phyloP scores from a whole-genome alignment of 306 rosid genomes.

The Vigna hirtella region DNA sequence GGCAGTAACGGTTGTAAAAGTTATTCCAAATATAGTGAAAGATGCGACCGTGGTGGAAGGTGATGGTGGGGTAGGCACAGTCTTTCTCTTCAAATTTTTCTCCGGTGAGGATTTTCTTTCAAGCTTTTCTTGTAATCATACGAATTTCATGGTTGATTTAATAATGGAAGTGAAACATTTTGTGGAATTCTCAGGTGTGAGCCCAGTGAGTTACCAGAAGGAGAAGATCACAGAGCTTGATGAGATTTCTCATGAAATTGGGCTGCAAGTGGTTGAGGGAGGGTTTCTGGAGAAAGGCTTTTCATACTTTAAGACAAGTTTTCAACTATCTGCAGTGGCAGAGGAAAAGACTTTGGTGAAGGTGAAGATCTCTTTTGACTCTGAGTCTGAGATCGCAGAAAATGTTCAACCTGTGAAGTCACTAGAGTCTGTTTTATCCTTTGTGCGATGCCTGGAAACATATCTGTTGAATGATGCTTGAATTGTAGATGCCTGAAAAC shows the following conservation, averaged over 20 bases:
- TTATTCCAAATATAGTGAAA: conserved; percentile 55
- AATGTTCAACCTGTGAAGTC: conserved; percentile 36
- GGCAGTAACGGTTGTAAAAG: conserved; percentile 39
- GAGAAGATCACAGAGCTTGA: conserved; percentile 67
- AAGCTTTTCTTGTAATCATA: background rate
- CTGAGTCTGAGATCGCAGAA: conserved; percentile 42
- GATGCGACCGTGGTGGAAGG: conserved; percentile 59
- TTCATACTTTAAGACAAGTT: conserved; percentile 56
- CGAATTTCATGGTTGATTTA: background rate
- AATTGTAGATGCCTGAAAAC: background rate
- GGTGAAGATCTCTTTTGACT: conserved; percentile 55
- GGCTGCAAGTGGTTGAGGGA: conserved; percentile 63
- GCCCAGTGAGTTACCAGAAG: conserved; percentile 44
- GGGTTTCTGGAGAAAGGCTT: conserved; percentile 58
- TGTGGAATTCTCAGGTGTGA: conserved; percentile 33
- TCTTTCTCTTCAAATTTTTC: conserved; percentile 55
- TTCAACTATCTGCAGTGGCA: conserved; percentile 45
- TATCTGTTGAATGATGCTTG: conserved; percentile 24
- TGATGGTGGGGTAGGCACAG: conserved; percentile 61
- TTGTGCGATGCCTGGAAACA: conserved; percentile 1
- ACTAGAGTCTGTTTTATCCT: conserved; percentile 19
- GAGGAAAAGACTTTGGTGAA: conserved; percentile 53
- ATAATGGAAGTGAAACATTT: background rate
- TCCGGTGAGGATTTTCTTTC: conserved; percentile 44
- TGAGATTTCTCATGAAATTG: conserved; percentile 49